Evolutionary conservation across 2,329 filamentous ascomycete species (phyloP), one percentile per base, ranked within the genome.

Genomic region (Alternaria brassicae): DNA sequence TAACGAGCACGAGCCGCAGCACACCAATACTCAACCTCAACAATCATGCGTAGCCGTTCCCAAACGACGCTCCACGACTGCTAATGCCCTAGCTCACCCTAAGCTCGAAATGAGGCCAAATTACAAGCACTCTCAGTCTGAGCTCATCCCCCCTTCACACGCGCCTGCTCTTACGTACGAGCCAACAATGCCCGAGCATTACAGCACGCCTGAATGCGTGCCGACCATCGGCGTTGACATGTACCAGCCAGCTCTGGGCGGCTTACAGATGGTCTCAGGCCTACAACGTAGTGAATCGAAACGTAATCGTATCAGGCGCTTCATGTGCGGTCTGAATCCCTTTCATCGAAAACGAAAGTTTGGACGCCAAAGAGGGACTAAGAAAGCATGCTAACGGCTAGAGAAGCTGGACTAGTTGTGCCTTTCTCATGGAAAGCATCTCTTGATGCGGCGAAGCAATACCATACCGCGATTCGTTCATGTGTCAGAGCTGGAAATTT

Each of bases 371-470:
- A 27, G 25, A 48, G 17, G 13, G 25, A 23, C 21, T 30, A 36
- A 17, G 13, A n/a, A 41, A 23, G 44, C 23, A 23, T 6, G 19
- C 13, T 21, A 13, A 30, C 19, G 5, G 19, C 30, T 6, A 32
- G 4, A 2, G 42, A 47, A 4, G n/a, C 7, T 32, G 7, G 5
- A 32, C 17, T 47, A 3, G 7, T 28, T 30, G 25, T 6, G 41
- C 41, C 10, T 9, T 44, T 27, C 23, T 28, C 10, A 8, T 17
- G 5, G 15, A 13, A 12, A 6, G 63, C 76, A 4, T 41, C 80
- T 60, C 59, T 73, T 32, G 70, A 77, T 42, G 70, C 81, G n/a
- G 80, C 81, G 0, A 60, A 63, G 6, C 73, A 78, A 54, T 82
- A 82, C 61, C 69, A 78, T 9, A 58, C 56, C 2, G 76, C 72